A percentile compares a stretch with the other conserved stretches of the same genome.
Evolutionary conservation across 768 basidiomycete genomes (phyloP).

Genomic region (Mycena chlorophos): DNA sequence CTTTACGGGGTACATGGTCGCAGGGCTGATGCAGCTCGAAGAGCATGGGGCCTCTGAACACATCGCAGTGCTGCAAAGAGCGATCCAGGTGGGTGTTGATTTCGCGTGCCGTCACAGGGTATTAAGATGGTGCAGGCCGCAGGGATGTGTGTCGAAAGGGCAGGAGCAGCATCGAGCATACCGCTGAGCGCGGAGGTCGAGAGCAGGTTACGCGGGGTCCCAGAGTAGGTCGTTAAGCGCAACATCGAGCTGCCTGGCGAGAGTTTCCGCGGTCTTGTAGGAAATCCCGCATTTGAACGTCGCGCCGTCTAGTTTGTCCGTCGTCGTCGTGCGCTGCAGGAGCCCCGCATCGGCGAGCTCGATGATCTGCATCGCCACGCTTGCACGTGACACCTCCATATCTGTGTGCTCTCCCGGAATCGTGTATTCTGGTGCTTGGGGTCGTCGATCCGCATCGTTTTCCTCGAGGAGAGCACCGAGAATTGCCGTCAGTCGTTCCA

Average conservation of each 20-base stretch:
- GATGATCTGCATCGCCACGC: conserved; percentile 60
- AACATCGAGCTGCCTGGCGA: conserved; percentile 63
- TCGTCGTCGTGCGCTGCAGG: conserved; percentile 60
- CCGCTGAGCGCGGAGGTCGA: conserved; percentile 30
- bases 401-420: conserved; percentile 74
- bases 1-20: conserved; percentile 61
- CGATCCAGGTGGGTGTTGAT: conserved; percentile 7
- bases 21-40: conserved; percentile 49
- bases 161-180: conserved; percentile 59
- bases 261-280: conserved; percentile 50
- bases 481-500: conserved; percentile 80
- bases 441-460: conserved; percentile 55
- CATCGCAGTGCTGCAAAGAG: conserved; percentile 45
- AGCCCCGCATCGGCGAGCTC: conserved; percentile 67
- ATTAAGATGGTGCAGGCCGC: conserved; percentile 45
- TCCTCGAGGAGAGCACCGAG: conserved; percentile 77
- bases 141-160: conserved; percentile 59
- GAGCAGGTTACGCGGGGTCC: conserved; percentile 46
- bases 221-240: conserved; percentile 67
- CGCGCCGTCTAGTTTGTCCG: conserved; percentile 67
- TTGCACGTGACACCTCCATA: conserved; percentile 65
- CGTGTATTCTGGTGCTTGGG: conserved; percentile 46
- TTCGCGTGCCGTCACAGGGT: not conserved
- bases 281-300: conserved; percentile 75
- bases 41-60: conserved; percentile 32